phyloP scores from a whole-genome alignment of 768 basidiomycete genomes.

The Serpula lacrymans region DNA sequence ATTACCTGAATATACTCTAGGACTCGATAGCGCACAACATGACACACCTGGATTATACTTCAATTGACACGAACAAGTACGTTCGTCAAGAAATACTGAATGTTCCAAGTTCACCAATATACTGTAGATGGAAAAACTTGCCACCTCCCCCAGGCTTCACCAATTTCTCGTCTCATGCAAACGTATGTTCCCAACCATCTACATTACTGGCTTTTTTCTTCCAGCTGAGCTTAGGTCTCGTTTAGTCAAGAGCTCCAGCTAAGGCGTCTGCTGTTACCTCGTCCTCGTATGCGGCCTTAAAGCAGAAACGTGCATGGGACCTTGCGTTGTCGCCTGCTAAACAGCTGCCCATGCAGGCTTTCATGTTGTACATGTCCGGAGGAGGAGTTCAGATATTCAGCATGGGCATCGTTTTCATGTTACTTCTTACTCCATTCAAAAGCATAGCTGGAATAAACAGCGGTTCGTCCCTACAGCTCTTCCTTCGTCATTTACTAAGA shows the following conservation, averaged over 20 bases:
- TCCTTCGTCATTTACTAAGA: no score
- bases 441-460: constrained; percentile 76
- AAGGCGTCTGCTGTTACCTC: constrained; percentile 33
- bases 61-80: constrained; percentile 26
- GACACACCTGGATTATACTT: constrained; percentile 24
- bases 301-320: constrained; percentile 83
- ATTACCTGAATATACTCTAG: no score
- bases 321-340: constrained; percentile 83
- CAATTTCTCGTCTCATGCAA: constrained; percentile 35
- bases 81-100: neutral
- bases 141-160: constrained; percentile 70
- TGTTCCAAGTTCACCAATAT: neutral
- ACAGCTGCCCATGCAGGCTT: constrained; percentile 91
- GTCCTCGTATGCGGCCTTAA: constrained; percentile 61
- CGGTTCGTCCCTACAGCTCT: constrained; percentile 57
- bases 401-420: constrained; percentile 94
- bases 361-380: constrained; percentile 99
- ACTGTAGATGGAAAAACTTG: constrained; percentile 57
- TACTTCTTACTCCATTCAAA: constrained; percentile 82
- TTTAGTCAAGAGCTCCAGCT: constrained; percentile 40
- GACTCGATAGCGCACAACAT: neutral
- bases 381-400: constrained; percentile 95
- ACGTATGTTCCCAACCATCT: constrained; percentile 9
- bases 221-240: neutral
- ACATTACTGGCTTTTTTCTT: neutral